Base-by-base conservation (phyloP, 345 rosid species). In the Boechera retrofracta region DNA sequence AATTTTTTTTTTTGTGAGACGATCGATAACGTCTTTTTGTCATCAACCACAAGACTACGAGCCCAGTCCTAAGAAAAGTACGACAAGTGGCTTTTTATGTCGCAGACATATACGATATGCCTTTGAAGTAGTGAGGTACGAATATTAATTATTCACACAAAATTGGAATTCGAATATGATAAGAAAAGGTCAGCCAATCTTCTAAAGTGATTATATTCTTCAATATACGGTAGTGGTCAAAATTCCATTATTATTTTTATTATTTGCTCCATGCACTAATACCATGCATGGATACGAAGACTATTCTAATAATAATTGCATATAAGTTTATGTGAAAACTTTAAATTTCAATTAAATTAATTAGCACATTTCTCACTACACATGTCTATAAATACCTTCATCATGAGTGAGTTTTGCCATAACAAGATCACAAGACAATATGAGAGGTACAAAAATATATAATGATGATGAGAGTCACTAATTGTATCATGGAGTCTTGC, bases 401-500 rank as follows among this genome's bases (percentile, higher is more conserved):
- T 58, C 42, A 35, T 7, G 49, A 58, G 69, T 24, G 16, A 10
- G 10, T 2, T 51, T 41, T 41, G 39, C 5, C 74, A 78, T 24
- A 6, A 72, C 57, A 59, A 71, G 16, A 71, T 72, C 45, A 61
- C 9, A 69, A 31, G 47, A 32, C 3, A 49, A 75, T 33, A 31
- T 4, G 11, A 72, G 66, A 65, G 31, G 11, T 65, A 32, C n/a
- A 70, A 2, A 55, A 61, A 16, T 2, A 55, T 11, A 69, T 21
- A 28, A 64, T 0, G 72, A 48, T 39, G 48, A 51, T 21, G 59
- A 24, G 44, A 67, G 77, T 33, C 32, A 55, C 59, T 33, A 1
- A 7, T 0, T 56, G 33, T 72, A 66, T 66, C 56, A 58, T 55
- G n/a, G 72, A 58, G 73, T 78, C 64, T 78, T 59, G 73, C 77